Evolutionary conservation across 176 grass and related monocot species (phyloP), one percentile per base, ranked within the genome.

Genomic region (Oryza meridionalis): DNA sequence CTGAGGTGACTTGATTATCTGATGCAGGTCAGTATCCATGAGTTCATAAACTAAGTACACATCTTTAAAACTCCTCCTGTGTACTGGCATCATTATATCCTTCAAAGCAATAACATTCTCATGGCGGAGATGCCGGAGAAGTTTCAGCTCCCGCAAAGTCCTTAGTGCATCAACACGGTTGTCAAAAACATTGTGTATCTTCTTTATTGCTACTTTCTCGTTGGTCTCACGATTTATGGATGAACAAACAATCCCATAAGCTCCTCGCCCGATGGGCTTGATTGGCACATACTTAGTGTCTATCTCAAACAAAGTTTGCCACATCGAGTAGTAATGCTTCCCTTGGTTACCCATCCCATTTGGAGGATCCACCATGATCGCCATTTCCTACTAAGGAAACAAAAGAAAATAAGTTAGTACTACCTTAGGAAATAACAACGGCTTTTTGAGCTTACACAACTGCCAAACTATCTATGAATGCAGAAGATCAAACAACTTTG

Each of bases 41-140:
- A 90, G 88, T 19, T 90, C 88, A 78, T 93, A 90, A 67, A 93
- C 91, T 51, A 93, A 81, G 69, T 93, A 93, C 13, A 90, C 91
- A 70, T 93, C 91, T 78, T 88, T 93, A 75, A 93, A 93, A 10
- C 53, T 93, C 59, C 86, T 84, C 70, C 84, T 90, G 38, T 90
- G 80, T 53, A 80, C 49, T 38, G 88, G 91, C 91, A 87, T 93
- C 91, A 93, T 93, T 86, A 93, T 90, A 76, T 93, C 91, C 77
- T 93, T 93, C 76, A 93, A 19, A 73, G 88, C 85, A 82, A 93
- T 93, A 40, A 93, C 88, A 90, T 93, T 93, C 42, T 93, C 88
- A 12, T 93, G 88, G 35, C 69, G 87, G 61, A 93, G 77, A 90
- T 93, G 88, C 45, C 88, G 80, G 14, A 93, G 91, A 40, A 93